These are phyloP conservation scores for Pulveroboletus sp. DNA, from an alignment of 768 basidiomycete species.

Conservation along the genomic window DNA sequence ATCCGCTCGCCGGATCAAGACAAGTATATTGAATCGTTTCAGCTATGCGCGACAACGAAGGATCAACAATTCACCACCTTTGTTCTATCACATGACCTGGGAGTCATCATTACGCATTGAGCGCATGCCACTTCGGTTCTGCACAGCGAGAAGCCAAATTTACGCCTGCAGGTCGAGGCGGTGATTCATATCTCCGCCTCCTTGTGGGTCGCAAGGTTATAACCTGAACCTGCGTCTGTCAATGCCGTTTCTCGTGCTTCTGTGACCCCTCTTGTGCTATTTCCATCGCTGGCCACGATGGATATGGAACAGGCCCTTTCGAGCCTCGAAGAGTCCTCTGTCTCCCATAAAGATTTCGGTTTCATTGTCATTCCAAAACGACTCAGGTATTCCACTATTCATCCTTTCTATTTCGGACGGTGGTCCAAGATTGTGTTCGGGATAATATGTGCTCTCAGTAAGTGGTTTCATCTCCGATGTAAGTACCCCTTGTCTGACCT, in stretches of 20 bases:
- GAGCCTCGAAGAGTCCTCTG: neutral
- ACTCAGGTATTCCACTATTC: conserved; percentile 10
- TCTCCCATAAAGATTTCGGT: conserved; percentile 12
- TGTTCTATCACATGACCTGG: neutral
- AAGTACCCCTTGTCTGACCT: conserved; percentile 1
- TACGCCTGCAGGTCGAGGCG: conserved; percentile 8
- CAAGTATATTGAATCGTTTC: neutral
- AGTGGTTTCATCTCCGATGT: neutral
- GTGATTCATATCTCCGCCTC: conserved; percentile 13
- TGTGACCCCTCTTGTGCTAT: neutral
- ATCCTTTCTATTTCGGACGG: conserved; percentile 11
- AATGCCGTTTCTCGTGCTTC: conserved; percentile 1
- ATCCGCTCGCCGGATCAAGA: neutral
- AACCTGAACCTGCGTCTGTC: conserved; percentile 5
- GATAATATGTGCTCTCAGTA: conserved; percentile 17
- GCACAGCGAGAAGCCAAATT: neutral
- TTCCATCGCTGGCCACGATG: conserved; percentile 13
- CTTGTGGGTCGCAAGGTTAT: conserved; percentile 6
- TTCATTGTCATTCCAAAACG: conserved; percentile 11
- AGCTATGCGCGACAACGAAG: neutral
- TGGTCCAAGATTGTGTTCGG: conserved; percentile 17
- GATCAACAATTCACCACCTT: neutral
- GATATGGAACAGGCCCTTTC: conserved; percentile 11
- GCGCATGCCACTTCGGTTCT: neutral
- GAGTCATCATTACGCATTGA: neutral